These are phyloP conservation scores for Globisporangium paddicum DNA, from an alignment of 352 stramenopile species.

Conservation along the genomic window DNA sequence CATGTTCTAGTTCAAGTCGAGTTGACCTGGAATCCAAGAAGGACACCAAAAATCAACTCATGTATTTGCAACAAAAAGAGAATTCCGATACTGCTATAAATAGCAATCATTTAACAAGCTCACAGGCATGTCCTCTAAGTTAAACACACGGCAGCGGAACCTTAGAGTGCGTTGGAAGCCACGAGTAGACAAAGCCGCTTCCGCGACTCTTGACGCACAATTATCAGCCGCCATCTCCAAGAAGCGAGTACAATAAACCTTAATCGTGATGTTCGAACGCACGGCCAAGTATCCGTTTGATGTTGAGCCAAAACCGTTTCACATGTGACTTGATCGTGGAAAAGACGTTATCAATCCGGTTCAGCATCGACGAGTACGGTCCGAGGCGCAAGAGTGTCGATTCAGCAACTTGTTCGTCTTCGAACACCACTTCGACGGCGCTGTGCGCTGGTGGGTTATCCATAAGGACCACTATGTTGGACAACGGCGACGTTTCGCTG, in stretches of 20 bases:
- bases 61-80: too few relatives aligned
- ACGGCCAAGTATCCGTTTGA: too few relatives aligned
- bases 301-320: constrained; percentile 10
- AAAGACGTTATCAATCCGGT: constrained; percentile 16
- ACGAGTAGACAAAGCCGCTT: neutral
- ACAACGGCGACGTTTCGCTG: neutral
- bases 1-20: too few relatives aligned
- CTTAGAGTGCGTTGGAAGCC: too few relatives aligned
- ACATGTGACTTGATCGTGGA: constrained; percentile 8
- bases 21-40: too few relatives aligned
- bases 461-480: constrained; percentile 1
- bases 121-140: too few relatives aligned
- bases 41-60: too few relatives aligned
- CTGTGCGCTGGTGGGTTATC: constrained; percentile 15
- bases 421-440: constrained; percentile 7
- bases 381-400: constrained; percentile 6
- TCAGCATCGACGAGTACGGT: constrained; percentile 13
- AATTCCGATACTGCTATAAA: too few relatives aligned
- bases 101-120: too few relatives aligned
- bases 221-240: neutral
- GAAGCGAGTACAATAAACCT: neutral
- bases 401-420: constrained; percentile 7
- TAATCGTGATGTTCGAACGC: neutral
- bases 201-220: neutral
- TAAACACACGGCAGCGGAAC: too few relatives aligned